phyloP scores from a whole-genome alignment of 371 early-diverging fungal species.

The Ordospora pajunii region DNA sequence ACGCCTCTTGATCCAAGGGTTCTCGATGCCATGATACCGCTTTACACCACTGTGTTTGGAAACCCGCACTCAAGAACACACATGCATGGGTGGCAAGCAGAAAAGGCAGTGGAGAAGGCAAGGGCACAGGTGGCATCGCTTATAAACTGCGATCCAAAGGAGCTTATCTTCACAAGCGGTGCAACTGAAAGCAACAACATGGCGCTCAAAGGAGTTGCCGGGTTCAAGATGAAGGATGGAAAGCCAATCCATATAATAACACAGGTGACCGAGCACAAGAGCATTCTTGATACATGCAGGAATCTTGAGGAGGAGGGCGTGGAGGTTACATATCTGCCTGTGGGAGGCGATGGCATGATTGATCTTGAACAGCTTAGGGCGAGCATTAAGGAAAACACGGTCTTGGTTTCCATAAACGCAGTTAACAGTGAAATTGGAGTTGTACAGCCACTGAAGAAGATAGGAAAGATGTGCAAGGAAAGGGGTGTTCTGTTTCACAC shows the following conservation, averaged over 20 bases:
- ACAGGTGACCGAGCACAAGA: conserved; percentile 96
- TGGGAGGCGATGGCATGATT: conserved; percentile 73
- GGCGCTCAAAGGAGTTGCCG: conserved; percentile 85
- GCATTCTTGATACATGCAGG: conserved; percentile 94
- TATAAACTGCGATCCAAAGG: conserved; percentile 87
- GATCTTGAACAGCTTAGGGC: conserved; percentile 66
- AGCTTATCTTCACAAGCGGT: conserved; percentile 93
- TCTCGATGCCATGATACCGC: conserved; percentile 90
- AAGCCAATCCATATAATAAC: conserved; percentile 78
- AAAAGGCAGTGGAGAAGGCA: conserved; percentile 80
- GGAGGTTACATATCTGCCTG: conserved; percentile 90
- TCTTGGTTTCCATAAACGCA: conserved; percentile 85
- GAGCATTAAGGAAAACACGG: conserved; percentile 78
- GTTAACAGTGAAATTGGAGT: conserved; percentile 99
- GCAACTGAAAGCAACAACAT: conserved; percentile 98
- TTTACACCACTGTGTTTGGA: conserved; percentile 79
- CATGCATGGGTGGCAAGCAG: conserved; percentile 92
- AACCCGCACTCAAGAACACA: conserved; percentile 97
- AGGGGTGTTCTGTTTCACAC: conserved; percentile 65
- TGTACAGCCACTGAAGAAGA: conserved; percentile 84
- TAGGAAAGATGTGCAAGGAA: conserved; percentile 64
- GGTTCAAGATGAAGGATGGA: conserved; percentile 67
- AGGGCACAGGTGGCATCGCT: conserved; percentile 77
- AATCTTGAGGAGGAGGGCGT: conserved; percentile 81
- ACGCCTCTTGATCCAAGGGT: conserved; percentile 92